Evolutionary conservation across 139 green algal species (phyloP).

Genomic region (Tetradesmus lagerheimii): DNA sequence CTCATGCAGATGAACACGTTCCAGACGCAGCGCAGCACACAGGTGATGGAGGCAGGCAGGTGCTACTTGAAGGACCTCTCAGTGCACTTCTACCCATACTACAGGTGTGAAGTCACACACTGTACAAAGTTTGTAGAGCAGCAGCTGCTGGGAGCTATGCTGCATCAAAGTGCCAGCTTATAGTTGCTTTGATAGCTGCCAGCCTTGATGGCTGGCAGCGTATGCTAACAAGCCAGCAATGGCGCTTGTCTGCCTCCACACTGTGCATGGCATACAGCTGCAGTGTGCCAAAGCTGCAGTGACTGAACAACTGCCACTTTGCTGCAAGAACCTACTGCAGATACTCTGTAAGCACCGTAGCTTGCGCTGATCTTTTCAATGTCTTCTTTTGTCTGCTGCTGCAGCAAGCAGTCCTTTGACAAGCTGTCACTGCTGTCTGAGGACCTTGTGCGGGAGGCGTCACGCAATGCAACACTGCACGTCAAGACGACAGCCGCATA

Average conservation of each 20-base stretch:
- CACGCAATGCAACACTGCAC: constrained; percentile 25
- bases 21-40: neutral
- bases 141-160: no score
- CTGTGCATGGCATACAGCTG: no score
- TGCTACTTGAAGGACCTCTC: constrained; percentile 22
- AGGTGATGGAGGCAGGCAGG: constrained; percentile 7
- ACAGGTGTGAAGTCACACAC: neutral
- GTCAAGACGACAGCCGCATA: neutral
- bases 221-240: no score
- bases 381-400: neutral
- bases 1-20: constrained; percentile 37
- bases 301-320: no score
- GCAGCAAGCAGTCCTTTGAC: constrained; percentile 27
- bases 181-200: no score
- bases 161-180: neutral
- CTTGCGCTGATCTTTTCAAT: neutral
- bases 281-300: no score
- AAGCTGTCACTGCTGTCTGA: constrained; percentile 10
- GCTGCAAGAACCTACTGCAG: neutral
- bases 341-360: neutral
- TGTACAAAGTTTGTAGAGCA: no score
- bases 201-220: no score
- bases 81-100: constrained; percentile 37
- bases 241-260: no score
- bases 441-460: constrained; percentile 31